Evolutionary conservation across 78 protist species (phyloP).

Genomic region (Protostelium mycophagum): DNA sequence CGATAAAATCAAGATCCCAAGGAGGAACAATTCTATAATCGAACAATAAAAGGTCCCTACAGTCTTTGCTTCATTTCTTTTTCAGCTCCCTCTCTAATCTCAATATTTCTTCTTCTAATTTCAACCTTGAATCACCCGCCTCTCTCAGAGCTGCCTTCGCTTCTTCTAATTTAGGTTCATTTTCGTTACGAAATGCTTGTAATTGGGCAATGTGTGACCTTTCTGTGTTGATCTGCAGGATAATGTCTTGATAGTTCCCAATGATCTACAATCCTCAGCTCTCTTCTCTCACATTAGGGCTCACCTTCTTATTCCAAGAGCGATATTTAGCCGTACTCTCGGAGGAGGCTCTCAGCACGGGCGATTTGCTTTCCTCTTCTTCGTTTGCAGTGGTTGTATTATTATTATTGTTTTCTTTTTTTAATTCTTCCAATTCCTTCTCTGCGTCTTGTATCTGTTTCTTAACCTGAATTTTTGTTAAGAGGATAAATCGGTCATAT

Average conservation of each 20-base stretch:
- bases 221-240: neutral
- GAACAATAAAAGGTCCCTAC: too few relatives aligned
- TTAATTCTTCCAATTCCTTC: neutral
- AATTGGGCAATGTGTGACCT: neutral
- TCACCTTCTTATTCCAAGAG: neutral
- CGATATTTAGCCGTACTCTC: neutral
- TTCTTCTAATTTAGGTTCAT: neutral
- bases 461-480: neutral
- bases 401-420: neutral
- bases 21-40: too few relatives aligned
- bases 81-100: neutral
- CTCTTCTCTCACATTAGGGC: too few relatives aligned
- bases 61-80: neutral
- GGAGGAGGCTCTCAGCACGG: neutral
- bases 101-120: neutral
- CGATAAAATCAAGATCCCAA: neutral
- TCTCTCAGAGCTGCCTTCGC: neutral
- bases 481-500: neutral
- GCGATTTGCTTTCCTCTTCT: neutral
- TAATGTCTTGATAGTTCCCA: neutral
- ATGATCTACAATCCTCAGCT: neutral
- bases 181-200: neutral
- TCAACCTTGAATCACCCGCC: neutral
- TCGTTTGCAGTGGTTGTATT: neutral
- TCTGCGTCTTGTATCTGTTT: neutral